Conservation (phyloP, 331 rosid species). For the Quercus tomentella region DNA sequence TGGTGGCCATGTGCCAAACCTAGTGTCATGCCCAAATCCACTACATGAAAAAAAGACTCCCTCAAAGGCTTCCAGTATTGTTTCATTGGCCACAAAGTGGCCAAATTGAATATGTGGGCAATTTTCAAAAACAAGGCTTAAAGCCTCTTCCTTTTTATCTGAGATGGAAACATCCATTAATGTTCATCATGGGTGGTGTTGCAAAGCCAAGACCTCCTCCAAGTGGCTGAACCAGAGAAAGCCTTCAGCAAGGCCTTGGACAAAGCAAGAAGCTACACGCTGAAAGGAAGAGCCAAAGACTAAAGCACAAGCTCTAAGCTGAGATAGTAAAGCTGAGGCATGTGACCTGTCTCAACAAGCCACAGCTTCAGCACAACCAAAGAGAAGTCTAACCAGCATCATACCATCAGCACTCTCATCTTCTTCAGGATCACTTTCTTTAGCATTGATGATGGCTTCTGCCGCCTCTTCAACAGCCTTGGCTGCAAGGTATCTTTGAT, state of each 20-base stretch:
- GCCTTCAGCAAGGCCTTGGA: conserved; percentile 54
- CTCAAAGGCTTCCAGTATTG: conserved; percentile 96
- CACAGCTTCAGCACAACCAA: conserved; percentile 89
- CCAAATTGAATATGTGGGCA: conserved; percentile 84
- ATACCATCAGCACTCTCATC: conserved; percentile 61
- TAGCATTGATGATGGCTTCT: conserved; percentile 29
- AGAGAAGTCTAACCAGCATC: conserved; percentile 78
- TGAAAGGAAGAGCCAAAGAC: conserved; percentile 58
- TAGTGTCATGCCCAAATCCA: conserved; percentile 73
- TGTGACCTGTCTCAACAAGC: conserved; percentile 82
- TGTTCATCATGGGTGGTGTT: conserved; percentile 31
- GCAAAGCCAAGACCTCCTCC: conserved; percentile 35
- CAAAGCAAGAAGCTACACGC: conserved; percentile 70
- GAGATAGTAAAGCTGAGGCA: conserved; percentile 53
- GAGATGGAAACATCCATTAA: conserved; percentile 40
- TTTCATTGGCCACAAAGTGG: conserved; percentile 68
- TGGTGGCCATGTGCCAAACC: conserved; percentile 70
- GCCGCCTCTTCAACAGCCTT: conserved; percentile 65
- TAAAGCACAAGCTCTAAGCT: conserved; percentile 43
- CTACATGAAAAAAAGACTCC: conserved; percentile 77
- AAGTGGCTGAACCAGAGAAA: conserved; percentile 48
- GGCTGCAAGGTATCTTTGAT: conserved; percentile 51
- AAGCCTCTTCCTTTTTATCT: conserved; percentile 71
- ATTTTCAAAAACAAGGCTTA: conserved; percentile 58
- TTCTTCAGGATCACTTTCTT: conserved; percentile 24